Percentiles rank a stretch among this genome's conserved stretches.
Conservation (phyloP, 164 flowering plant genomes). For the Protea cynaroides region DNA sequence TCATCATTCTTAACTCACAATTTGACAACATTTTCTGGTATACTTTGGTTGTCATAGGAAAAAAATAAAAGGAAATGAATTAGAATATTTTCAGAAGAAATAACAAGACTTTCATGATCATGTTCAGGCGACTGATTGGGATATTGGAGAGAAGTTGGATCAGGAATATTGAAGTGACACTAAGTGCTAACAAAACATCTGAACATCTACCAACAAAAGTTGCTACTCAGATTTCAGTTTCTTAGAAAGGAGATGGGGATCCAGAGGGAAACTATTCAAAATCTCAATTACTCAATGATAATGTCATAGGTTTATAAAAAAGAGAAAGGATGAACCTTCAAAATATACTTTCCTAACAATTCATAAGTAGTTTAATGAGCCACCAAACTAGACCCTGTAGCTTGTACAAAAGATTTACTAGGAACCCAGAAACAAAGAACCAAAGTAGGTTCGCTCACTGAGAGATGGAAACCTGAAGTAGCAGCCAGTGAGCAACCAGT, state of each 20-base stretch:
- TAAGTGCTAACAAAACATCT: not conserved
- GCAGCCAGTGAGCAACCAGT: too few species aligned
- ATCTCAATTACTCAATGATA: not conserved
- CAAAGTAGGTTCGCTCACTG: not conserved
- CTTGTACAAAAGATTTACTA: too few species aligned
- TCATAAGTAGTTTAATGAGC: not conserved
- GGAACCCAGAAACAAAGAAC: not conserved
- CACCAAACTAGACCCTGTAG: too few species aligned
- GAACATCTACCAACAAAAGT: not conserved
- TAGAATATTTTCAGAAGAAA: not conserved
- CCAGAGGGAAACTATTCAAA: not conserved
- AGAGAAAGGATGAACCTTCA: not conserved
- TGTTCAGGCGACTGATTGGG: not conserved
- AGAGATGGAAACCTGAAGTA: not conserved
- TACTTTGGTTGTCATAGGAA: too few species aligned
- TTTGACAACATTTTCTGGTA: too few species aligned
- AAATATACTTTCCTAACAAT: not conserved
- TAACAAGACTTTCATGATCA: not conserved
- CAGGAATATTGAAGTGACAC: too few species aligned
- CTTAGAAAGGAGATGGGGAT: not conserved
- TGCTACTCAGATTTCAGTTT: not conserved
- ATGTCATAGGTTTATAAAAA: not conserved
- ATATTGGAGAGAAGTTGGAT: too few species aligned
- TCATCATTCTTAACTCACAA: too few species aligned
- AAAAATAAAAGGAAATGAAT: not conserved